Base-by-base conservation (phyloP, 176 grass and related monocot species). In the Rhipidocladum racemiflorum region DNA sequence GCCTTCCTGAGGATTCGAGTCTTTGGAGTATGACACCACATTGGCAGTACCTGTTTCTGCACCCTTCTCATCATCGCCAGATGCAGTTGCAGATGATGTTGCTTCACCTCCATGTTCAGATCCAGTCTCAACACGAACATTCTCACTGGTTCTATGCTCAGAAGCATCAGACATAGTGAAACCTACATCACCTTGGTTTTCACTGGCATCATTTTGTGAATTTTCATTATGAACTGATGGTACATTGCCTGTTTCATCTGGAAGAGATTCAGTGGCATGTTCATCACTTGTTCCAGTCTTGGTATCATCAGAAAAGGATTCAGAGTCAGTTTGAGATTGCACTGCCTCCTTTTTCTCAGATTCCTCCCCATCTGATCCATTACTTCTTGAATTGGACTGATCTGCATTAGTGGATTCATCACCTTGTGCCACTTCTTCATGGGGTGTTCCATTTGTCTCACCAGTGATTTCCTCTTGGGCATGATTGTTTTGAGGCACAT, bases 181-280 rank as follows among this genome's bases (percentile, higher is more conserved):
- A 65, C 61, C 28, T 10, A 39, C 13, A 21, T 83, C 73, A 36
- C 61, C 60, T 74, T 83, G 74, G 65, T 70, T 85, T 77, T 88
- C 82, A 72, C 21, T 24, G 12, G 65, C 68, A 68, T 72, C 40
- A 35, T 72, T 91, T 73, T 73, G 64, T 73, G 70, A 35, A 48
- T 70, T 77, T 13, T 84, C 83, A 70, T 40, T 74, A 24, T 84
- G 79, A 42, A 49, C 73, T 6, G 86, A 88, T 70, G 80, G 83
- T 77, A 79, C 40, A 73, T 80, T 85, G 65, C 79, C 86, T 73
- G 84, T 85, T 70, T 91, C 85, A 73, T 76, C 84, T 68, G 88
- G 83, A 62, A 91, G 88, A 71, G 75, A 85, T 44, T 57, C 55
- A 38, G 78, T 65, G 16, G 10, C 53, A 85, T 21, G 81, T 40